phyloP scores from a whole-genome alignment of 2,329 filamentous ascomycete genomes.

The Diplodia seriata region DNA sequence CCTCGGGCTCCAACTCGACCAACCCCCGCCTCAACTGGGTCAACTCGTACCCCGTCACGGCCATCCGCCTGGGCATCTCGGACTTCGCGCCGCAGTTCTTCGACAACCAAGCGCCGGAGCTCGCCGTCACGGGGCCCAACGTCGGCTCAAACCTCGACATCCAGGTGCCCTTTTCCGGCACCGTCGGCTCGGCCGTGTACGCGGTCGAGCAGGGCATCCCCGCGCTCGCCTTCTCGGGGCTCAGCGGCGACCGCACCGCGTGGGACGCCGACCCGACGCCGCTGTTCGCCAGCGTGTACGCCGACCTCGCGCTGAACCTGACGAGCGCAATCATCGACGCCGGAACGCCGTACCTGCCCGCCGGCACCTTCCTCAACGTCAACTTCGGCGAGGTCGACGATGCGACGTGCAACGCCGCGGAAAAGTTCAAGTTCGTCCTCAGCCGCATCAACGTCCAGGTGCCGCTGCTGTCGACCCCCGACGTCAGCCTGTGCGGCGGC shows the following conservation, averaged over 20 bases:
- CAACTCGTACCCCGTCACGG: conserved; percentile 72
- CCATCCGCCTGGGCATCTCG: conserved; percentile 68
- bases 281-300: conserved; percentile 66
- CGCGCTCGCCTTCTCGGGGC: conserved; percentile 71
- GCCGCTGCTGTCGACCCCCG: conserved; percentile 49
- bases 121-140: conserved; percentile 72
- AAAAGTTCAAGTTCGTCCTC: conserved; percentile 69
- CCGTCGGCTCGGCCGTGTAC: conserved; percentile 69
- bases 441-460: conserved; percentile 62
- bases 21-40: conserved; percentile 72
- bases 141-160: conserved; percentile 66
- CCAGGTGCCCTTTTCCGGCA: conserved; percentile 67
- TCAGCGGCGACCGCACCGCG: conserved; percentile 56
- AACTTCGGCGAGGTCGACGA: conserved; percentile 66
- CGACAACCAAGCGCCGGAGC: conserved; percentile 60
- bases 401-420: conserved; percentile 58
- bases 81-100: conserved; percentile 63
- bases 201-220: conserved; percentile 66
- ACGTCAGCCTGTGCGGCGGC: conserved; percentile 64
- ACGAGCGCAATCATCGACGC: conserved; percentile 62
- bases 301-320: conserved; percentile 65
- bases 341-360: conserved; percentile 69
- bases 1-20: conserved; percentile 64
- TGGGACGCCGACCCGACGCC: conserved; percentile 60
- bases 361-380: conserved; percentile 69